Percentiles rank a stretch among this genome's conserved stretches.
Evolutionary conservation across 257 asterid species (phyloP).

Genomic region (Datura wrightii): DNA sequence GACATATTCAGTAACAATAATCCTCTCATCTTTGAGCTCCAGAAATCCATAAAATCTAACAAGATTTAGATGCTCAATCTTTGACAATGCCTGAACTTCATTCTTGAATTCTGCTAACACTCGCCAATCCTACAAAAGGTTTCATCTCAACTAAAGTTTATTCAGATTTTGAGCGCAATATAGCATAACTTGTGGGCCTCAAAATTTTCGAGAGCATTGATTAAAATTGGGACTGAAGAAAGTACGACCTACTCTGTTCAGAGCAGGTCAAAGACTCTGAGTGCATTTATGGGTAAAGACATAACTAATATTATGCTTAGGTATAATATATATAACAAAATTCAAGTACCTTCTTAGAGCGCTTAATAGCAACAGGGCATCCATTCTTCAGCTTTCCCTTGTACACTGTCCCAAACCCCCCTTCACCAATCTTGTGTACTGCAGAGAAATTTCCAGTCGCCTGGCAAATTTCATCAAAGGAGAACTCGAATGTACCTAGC

Average conservation of each 20-base stretch:
- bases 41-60: slow-evolving; percentile 65
- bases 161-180: not conserved
- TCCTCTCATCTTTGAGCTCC: slow-evolving; percentile 61
- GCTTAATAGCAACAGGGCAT: slow-evolving; percentile 59
- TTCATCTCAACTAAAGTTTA: slow-evolving; percentile 36
- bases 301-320: no score
- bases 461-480: not conserved
- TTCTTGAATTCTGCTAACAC: slow-evolving; percentile 60
- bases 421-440: slow-evolving; percentile 11
- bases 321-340: not conserved
- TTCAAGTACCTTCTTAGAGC: slow-evolving; percentile 55
- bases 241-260: not conserved
- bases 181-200: not conserved
- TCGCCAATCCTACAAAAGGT: slow-evolving; percentile 37
- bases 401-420: slow-evolving; percentile 8
- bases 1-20: slow-evolving; percentile 62
- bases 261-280: not conserved
- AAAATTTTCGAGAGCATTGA: not conserved
- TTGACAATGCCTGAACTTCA: slow-evolving; percentile 62
- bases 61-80: slow-evolving; percentile 68
- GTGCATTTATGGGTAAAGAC: no score
- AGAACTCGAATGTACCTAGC: not conserved
- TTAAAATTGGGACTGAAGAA: not conserved
- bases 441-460: not conserved
- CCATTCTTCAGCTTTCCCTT: slow-evolving; percentile 52